A percentile compares a stretch with the other conserved stretches of the same genome.
These are phyloP conservation scores for Tremellales sp. DNA, from an alignment of 1,284 basidiomycete genomes.

Conservation along the genomic window DNA sequence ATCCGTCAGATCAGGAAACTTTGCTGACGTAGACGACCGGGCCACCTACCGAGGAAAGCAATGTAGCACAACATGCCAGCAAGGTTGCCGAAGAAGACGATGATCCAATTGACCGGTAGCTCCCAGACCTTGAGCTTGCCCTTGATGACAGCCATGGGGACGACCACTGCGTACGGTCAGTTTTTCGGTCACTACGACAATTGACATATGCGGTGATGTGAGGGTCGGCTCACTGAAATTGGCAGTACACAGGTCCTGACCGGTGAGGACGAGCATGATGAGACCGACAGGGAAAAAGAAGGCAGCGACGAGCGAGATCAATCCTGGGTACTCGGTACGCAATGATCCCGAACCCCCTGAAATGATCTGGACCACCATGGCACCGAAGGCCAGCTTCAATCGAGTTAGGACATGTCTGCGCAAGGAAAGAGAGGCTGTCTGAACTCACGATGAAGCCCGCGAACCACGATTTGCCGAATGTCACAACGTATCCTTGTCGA, in stretches of 20 bases:
- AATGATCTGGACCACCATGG: slow-evolving; percentile 23
- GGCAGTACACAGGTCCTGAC: slow-evolving; percentile 24
- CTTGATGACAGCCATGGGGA: slow-evolving; percentile 22
- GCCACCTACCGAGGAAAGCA: slow-evolving; percentile 26
- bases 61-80: slow-evolving; percentile 39
- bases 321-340: slow-evolving; percentile 14
- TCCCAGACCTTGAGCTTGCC: slow-evolving; percentile 20
- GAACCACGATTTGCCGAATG: slow-evolving; percentile 30
- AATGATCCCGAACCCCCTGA: slow-evolving; percentile 18
- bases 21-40: neutral
- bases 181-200: no score
- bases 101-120: slow-evolving; percentile 34
- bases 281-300: slow-evolving; percentile 30
- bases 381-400: slow-evolving; percentile 19
- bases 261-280: slow-evolving; percentile 26
- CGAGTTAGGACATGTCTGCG: neutral
- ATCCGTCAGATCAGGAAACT: neutral
- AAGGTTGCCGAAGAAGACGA: slow-evolving; percentile 46
- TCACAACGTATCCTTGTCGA: slow-evolving; percentile 16
- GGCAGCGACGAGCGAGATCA: slow-evolving; percentile 19
- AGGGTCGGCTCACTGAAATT: slow-evolving; percentile 18
- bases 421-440: neutral
- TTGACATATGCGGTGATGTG: no score
- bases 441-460: slow-evolving; percentile 23
- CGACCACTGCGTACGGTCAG: slow-evolving; percentile 19